phyloP scores from a whole-genome alignment of 768 basidiomycete genomes.

The Kwoniella bestiolae region DNA sequence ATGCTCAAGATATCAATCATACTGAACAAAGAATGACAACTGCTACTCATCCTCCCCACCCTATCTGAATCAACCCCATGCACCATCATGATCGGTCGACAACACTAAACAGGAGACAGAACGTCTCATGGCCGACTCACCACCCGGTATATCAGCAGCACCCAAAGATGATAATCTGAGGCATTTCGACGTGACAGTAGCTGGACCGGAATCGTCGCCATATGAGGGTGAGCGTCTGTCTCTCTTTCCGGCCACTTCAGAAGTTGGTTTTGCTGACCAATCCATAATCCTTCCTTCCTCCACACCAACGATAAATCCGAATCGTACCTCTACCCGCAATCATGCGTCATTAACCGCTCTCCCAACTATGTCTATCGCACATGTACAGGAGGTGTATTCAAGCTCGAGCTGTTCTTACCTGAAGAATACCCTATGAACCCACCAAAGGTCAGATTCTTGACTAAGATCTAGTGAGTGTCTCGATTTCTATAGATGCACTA shows the following conservation, averaged over 20 bases:
- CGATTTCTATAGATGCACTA: neutral
- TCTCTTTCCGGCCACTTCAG: no score
- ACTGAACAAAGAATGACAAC: no score
- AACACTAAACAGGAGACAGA: conserved; percentile 81
- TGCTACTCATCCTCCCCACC: no score
- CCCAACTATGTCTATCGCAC: neutral
- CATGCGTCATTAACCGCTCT: no score
- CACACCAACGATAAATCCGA: neutral
- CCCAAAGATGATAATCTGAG: conserved; percentile 97
- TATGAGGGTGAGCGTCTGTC: conserved; percentile 83
- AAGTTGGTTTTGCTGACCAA: neutral
- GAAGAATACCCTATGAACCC: conserved; percentile 99
- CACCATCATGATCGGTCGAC: neutral
- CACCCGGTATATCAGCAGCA: conserved; percentile 91
- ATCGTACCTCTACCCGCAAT: neutral
- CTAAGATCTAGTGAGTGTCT: conserved; percentile 76
- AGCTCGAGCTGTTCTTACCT: conserved; percentile 94
- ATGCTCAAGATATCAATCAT: no score
- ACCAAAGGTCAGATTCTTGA: conserved; percentile 95
- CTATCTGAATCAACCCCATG: no score
- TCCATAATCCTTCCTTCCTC: neutral
- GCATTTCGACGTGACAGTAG: conserved; percentile 97
- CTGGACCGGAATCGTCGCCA: conserved; percentile 91
- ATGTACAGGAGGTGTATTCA: conserved; percentile 80
- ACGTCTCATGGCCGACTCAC: conserved; percentile 91